Evolutionary conservation across 2,329 filamentous ascomycete species (phyloP).

Genomic region (Cercospora sp.): DNA sequence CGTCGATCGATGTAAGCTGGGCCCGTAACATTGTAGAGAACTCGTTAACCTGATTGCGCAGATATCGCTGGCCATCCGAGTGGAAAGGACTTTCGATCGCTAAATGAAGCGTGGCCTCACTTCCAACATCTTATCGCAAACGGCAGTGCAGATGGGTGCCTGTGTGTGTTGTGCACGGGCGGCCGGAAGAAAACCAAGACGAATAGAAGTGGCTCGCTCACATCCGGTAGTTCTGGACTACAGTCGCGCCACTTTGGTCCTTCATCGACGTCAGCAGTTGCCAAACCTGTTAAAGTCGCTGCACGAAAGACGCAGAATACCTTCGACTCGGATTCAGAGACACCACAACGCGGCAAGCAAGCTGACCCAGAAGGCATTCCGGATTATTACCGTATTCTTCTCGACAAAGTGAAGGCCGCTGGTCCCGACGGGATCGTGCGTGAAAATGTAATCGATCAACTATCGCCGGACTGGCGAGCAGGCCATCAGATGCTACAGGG

Average conservation of each 20-base stretch:
- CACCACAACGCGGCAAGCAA: slow-evolving; percentile 24
- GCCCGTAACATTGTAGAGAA: neutral
- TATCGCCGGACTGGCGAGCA: slow-evolving; percentile 59
- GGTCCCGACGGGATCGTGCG: slow-evolving; percentile 42
- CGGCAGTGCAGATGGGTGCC: slow-evolving; percentile 46
- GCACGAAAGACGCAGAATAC: slow-evolving; percentile 13
- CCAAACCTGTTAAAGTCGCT: neutral
- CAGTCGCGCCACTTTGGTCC: slow-evolving; percentile 15
- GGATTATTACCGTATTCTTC: slow-evolving; percentile 53
- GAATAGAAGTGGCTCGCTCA: slow-evolving; percentile 13
- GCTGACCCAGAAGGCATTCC: slow-evolving; percentile 55
- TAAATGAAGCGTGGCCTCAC: slow-evolving; percentile 57
- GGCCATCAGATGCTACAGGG: slow-evolving; percentile 48
- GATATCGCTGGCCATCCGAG: slow-evolving; percentile 58
- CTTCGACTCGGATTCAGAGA: slow-evolving; percentile 18
- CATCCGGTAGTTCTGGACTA: slow-evolving; percentile 22
- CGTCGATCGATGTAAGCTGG: slow-evolving; percentile 49
- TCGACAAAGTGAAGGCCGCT: slow-evolving; percentile 49
- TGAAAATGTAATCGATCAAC: slow-evolving; percentile 48
- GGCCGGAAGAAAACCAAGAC: slow-evolving; percentile 20
- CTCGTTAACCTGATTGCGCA: neutral
- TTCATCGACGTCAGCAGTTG: neutral
- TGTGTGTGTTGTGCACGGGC: slow-evolving; percentile 51
- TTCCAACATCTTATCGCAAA: slow-evolving; percentile 57
- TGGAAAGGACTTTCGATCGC: slow-evolving; percentile 53